A percentile compares a stretch with the other conserved stretches of the same genome.
These are phyloP conservation scores for Yamadazyma kitorensis DNA, from an alignment of 805 yeast species.

Conservation along the genomic window DNA sequence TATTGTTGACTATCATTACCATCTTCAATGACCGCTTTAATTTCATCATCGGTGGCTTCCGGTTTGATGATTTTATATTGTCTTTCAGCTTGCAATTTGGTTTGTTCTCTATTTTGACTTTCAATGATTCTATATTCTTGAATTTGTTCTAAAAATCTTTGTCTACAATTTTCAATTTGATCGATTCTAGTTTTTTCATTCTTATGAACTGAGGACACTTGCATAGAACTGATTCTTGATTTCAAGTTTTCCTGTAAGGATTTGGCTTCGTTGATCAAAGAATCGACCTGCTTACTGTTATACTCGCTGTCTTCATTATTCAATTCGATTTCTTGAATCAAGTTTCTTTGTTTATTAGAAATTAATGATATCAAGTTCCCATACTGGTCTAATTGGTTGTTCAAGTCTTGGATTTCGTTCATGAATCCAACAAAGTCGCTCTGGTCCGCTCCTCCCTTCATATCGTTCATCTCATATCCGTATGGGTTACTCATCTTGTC, in stretches of 20 bases:
- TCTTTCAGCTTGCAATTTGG: slow-evolving; percentile 84
- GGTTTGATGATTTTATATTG: slow-evolving; percentile 90
- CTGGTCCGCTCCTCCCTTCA: slow-evolving; percentile 25
- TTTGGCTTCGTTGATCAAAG: slow-evolving; percentile 72
- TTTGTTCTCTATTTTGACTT: slow-evolving; percentile 79
- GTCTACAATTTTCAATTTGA: slow-evolving; percentile 87
- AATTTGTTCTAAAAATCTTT: slow-evolving; percentile 79
- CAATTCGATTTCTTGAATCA: slow-evolving; percentile 40
- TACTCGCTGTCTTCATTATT: slow-evolving; percentile 47
- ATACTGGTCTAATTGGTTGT: slow-evolving; percentile 41
- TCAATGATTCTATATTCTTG: slow-evolving; percentile 86
- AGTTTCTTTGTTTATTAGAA: slow-evolving; percentile 39
- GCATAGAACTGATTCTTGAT: slow-evolving; percentile 71
- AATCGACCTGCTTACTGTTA: slow-evolving; percentile 73
- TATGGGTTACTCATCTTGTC: slow-evolving; percentile 35
- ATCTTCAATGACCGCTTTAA: slow-evolving; percentile 81
- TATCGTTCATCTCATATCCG: slow-evolving; percentile 27
- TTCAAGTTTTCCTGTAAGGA: slow-evolving; percentile 75
- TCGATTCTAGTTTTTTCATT: slow-evolving; percentile 75
- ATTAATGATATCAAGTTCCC: slow-evolving; percentile 36
- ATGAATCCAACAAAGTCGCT: slow-evolving; percentile 44
- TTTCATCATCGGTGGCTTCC: slow-evolving; percentile 78
- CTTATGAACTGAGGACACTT: slow-evolving; percentile 56
- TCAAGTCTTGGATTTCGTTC: slow-evolving; percentile 45
- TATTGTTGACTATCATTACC: slow-evolving; percentile 78